Evolutionary conservation across 2,329 filamentous ascomycete genomes (phyloP).

Genomic region (Colletotrichum sp.): DNA sequence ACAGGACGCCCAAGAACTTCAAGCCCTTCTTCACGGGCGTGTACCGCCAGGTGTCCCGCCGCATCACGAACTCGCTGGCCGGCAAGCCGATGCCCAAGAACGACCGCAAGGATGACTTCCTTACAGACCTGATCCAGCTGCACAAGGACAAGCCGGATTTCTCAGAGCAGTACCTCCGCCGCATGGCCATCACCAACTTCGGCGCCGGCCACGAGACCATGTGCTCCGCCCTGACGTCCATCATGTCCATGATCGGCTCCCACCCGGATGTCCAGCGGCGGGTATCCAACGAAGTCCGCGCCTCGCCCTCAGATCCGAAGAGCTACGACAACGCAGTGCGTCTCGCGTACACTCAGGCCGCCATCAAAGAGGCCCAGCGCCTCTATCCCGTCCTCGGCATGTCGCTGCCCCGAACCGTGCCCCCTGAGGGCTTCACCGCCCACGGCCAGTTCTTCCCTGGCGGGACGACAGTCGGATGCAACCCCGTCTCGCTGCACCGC

Average conservation of each 20-base stretch:
- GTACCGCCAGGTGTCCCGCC: conserved; percentile 32
- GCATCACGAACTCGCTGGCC: conserved; percentile 33
- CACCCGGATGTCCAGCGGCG: conserved; percentile 35
- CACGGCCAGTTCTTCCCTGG: conserved; percentile 46
- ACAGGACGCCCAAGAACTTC: conserved; percentile 46
- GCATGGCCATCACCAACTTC: conserved; percentile 60
- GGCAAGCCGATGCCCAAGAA: conserved; percentile 29
- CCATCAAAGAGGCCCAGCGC: conserved; percentile 56
- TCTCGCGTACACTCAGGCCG: conserved; percentile 45
- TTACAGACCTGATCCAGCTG: conserved; percentile 51
- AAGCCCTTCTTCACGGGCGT: conserved; percentile 53
- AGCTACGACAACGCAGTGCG: conserved; percentile 28
- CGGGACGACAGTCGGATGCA: conserved; percentile 56
- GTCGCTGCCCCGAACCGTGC: conserved; percentile 53
- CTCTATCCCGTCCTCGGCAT: conserved; percentile 57
- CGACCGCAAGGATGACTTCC: conserved; percentile 41
- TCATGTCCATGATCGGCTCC: conserved; percentile 51
- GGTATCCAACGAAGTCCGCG: conserved; percentile 35
- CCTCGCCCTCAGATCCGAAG: not conserved
- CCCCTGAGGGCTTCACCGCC: conserved; percentile 37
- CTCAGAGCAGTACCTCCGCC: conserved; percentile 50
- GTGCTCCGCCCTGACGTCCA: conserved; percentile 56
- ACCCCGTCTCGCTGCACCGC: conserved; percentile 54
- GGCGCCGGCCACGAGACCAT: conserved; percentile 61
- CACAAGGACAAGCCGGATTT: conserved; percentile 52